Conservation (phyloP, 2,329 filamentous ascomycete species). For the Polytolypa hystricis region DNA sequence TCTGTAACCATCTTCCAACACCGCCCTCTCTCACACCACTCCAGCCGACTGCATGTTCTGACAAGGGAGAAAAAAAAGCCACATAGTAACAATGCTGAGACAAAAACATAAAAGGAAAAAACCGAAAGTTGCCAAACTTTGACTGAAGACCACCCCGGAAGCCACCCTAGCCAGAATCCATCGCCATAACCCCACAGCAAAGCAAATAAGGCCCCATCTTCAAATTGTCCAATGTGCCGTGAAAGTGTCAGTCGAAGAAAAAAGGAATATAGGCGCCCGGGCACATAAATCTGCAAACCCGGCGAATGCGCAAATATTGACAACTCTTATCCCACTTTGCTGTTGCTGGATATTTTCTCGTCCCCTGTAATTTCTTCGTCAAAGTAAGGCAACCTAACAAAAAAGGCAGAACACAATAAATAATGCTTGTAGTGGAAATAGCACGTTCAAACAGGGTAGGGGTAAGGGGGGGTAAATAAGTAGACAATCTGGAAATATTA, state of each 20-base stretch:
- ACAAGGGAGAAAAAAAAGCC: too few species aligned
- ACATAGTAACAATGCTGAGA: too few species aligned
- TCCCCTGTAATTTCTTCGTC: slow-evolving; percentile 5
- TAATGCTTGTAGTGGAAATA: slow-evolving; percentile 6
- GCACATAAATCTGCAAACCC: slow-evolving; percentile 3
- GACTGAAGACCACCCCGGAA: slow-evolving; percentile 37
- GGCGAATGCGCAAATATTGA: slow-evolving; percentile 16
- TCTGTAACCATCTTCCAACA: too few species aligned
- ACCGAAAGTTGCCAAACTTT: slow-evolving; percentile 19
- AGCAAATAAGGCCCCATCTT: slow-evolving; percentile 5
- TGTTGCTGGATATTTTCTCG: slow-evolving; percentile 1
- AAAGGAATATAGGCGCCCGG: background rate
- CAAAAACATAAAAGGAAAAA: slow-evolving; percentile 3
- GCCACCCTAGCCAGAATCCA: slow-evolving; percentile 36
- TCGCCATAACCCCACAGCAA: slow-evolving; percentile 25
- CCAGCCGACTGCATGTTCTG: too few species aligned
- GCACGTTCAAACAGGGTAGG: slow-evolving; percentile 8
- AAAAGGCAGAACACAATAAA: slow-evolving; percentile 9
- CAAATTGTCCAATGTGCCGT: slow-evolving; percentile 13
- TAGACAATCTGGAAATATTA: too few species aligned
- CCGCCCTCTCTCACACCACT: too few species aligned
- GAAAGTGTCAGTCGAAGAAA: slow-evolving; percentile 15
- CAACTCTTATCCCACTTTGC: slow-evolving; percentile 1
- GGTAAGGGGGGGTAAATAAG: too few species aligned
- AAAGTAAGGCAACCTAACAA: slow-evolving; percentile 15